Evolutionary conservation across 805 yeast genomes (phyloP), one percentile per base, ranked within the genome.

Genomic region (Yamadazyma scolyti): DNA sequence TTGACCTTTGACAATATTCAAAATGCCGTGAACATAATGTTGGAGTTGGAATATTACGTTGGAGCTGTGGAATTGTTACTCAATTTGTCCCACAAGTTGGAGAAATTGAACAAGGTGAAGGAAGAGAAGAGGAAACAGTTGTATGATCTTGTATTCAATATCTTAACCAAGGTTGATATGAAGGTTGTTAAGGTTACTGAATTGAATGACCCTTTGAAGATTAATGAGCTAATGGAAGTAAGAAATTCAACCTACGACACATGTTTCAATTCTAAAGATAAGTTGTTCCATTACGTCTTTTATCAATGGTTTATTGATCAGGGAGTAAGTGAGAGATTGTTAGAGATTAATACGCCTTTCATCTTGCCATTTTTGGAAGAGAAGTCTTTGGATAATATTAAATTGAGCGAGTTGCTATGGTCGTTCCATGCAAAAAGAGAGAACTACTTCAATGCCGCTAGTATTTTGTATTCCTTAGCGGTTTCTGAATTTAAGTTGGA

Each of bases 221-320:
- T 69, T 14, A 69, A 71, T 23, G 79, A 76, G 31, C 69, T 72
- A 41, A 62, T 73, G 12, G 75, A 75, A 38, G 56, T 82, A 16
- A 72, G 94, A 44, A 85, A 84, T 44, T 68, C 75, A 24, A 76
- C 93, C 19, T 89, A 89, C 53, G 71, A 73, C 6, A 70, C 81
- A 11, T 85, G 93, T 34, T 77, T 88, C 47, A 73, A 74, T 11
- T 79, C 80, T 31, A 68, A 74, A 26, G 97, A 93, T 52, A 84
- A 81, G 48, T 55, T 78, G n/a, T 93, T 93, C 71, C 98, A 93
- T 43, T 87, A 80, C 58, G 84, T 85, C 42, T 74, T 93, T 42
- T 93, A 93, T 56, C 90, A 86, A 53, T 93, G 97, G 97, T 79
- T 87, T 45, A 80, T 87, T 20, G 60, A 69, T 25, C 85, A 84